A percentile compares a stretch with the other conserved stretches of the same genome.
These are phyloP conservation scores for Globisporangium emineosum DNA, from an alignment of 352 stramenopile species.

Conservation along the genomic window DNA sequence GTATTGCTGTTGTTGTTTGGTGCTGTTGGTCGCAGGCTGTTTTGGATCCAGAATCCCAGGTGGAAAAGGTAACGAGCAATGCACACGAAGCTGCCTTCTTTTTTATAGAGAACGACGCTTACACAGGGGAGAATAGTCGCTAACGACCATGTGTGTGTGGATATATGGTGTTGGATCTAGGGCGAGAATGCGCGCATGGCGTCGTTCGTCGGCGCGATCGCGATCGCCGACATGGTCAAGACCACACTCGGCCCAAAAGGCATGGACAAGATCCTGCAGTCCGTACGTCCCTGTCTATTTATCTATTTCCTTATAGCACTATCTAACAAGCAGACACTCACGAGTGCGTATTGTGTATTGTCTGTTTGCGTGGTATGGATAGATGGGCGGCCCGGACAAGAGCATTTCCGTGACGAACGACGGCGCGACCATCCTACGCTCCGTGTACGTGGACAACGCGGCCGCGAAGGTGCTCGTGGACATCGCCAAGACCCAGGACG, in stretches of 20 bases:
- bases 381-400: conserved; percentile 81
- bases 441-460: conserved; percentile 97
- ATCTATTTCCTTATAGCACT: too few species aligned
- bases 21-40: conserved; percentile 45
- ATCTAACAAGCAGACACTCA: too few species aligned
- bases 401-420: conserved; percentile 98
- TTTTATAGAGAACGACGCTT: background rate
- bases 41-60: conserved; percentile 76
- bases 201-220: conserved; percentile 99
- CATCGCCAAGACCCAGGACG: conserved; percentile 98
- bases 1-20: background rate
- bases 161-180: conserved; percentile 31
- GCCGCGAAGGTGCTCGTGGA: conserved; percentile 99
- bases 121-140: background rate
- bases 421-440: conserved; percentile 97
- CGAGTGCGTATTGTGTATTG: too few species aligned
- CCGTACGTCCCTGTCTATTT: conserved; percentile 54
- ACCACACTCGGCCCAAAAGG: conserved; percentile 99
- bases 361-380: too few species aligned
- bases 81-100: background rate
- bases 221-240: conserved; percentile 99
- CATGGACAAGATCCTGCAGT: conserved; percentile 99
- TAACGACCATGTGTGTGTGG: background rate
- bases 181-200: conserved; percentile 98
- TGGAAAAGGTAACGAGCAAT: conserved; percentile 56